Base-by-base conservation (phyloP, 495 filamentous ascomycete genomes). In the Podospora pseudopauciseta region DNA sequence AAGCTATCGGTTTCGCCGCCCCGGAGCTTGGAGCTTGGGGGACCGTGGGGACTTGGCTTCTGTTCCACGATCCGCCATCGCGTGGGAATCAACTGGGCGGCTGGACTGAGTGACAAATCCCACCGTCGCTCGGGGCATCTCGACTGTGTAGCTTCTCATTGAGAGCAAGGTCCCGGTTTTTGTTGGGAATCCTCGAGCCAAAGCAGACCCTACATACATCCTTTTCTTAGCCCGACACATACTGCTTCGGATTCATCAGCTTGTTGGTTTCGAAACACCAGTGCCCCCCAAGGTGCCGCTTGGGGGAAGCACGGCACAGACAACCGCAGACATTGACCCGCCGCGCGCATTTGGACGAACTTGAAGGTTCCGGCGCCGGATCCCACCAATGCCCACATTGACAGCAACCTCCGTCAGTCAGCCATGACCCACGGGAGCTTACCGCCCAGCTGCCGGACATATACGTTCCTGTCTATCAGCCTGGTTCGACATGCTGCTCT, bases 191-290 rank as follows among this genome's bases (percentile, higher is more conserved):
- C 39, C 39, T 49, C 39, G 39, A 49, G 39, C 39, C 39, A 49
- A 49, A 49, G 13, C 39, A 49, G 7, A 49, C 39, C 39, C 56
- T 58, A 58, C 56, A 58, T 58, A 58, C 56, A 20, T 27, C 65
- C 64, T 57, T 65, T 65, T 60, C 39, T 20, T 65, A 4, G 57
- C 60, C 65, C 57, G 65, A 71, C 66, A 68, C 65, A 18, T 3
- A 56, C 13, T 65, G 69, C 69, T 2, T 68, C 65, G 63, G 54
- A 60, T 64, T 60, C 63, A 68, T 32, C 32, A 71, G 60, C 15
- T 49, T 60, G 63, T 66, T 68, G 66, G 63, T 68, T 68, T 71
- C 66, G 66, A 64, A 68, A 64, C 66, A 28, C 20, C 66, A 56
- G 23, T 54, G 65, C 66, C 57, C 57, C 59, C 19, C 65, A 49